Percentiles rank a stretch among this genome's conserved stretches.
These are phyloP conservation scores for Fusarium napiforme DNA, from an alignment of 2,329 filamentous ascomycete species.

Conservation along the genomic window DNA sequence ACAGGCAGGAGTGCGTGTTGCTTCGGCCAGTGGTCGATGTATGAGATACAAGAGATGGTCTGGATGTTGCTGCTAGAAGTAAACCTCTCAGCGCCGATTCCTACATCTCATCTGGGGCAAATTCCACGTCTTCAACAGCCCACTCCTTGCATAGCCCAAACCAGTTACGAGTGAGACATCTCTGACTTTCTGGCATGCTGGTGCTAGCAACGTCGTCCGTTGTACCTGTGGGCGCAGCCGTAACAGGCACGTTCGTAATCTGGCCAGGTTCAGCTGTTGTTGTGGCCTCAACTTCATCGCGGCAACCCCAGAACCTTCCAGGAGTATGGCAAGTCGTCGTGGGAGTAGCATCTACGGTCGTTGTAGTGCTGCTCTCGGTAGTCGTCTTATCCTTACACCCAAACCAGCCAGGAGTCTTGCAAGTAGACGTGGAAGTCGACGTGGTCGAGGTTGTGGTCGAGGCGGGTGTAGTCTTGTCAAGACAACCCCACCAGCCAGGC, in stretches of 20 bases:
- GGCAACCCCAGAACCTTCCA: slow-evolving; percentile 67
- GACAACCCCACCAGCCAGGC: slow-evolving; percentile 90
- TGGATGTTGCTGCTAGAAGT: background rate
- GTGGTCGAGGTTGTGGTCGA: slow-evolving; percentile 55
- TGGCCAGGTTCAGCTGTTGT: slow-evolving; percentile 50
- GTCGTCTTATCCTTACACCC: slow-evolving; percentile 66
- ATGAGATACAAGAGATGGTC: background rate
- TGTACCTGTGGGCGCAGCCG: slow-evolving; percentile 47
- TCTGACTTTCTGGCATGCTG: slow-evolving; percentile 42
- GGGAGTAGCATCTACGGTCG: slow-evolving; percentile 48
- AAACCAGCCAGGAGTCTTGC: slow-evolving; percentile 73
- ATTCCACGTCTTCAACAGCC: slow-evolving; percentile 42
- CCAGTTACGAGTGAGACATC: slow-evolving; percentile 54
- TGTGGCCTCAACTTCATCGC: slow-evolving; percentile 53
- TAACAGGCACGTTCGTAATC: slow-evolving; percentile 43
- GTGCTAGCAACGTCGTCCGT: slow-evolving; percentile 42
- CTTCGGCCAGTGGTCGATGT: background rate
- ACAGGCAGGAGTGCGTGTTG: background rate
- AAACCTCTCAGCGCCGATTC: background rate
- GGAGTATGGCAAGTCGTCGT: slow-evolving; percentile 60
- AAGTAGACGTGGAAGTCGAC: slow-evolving; percentile 64
- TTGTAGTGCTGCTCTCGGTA: slow-evolving; percentile 44
- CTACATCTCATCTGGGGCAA: slow-evolving; percentile 49
- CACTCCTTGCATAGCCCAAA: slow-evolving; percentile 56
- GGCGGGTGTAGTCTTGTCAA: slow-evolving; percentile 71